Base-by-base conservation (phyloP, 768 basidiomycete species). In the Gautieria morchelliformis region DNA sequence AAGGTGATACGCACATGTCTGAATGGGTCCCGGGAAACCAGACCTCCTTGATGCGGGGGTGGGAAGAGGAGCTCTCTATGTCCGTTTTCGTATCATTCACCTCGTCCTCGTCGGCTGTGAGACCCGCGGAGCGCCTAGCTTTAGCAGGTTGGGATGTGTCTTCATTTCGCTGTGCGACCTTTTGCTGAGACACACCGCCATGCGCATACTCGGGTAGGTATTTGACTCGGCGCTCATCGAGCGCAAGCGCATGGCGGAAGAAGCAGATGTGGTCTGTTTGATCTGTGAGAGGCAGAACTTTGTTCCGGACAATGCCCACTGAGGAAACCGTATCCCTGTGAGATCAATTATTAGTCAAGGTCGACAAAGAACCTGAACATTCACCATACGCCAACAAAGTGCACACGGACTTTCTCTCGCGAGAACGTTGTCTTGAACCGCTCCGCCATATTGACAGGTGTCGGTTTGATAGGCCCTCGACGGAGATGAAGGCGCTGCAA, bases 281-380 rank as follows among this genome's bases (percentile, higher is more conserved):
- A 17, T 65, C 66, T 7, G 72, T 72, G 20, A 58, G 60, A 5
- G 76, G 74, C 7, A 75, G 56, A 20, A 59, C 65, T 12, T 59
- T 66, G 12, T 57, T 61, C 42, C 74, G 63, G 2, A 68, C 40
- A 3, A 76, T 11, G 5, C 77, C 74, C 44, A 78, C 68, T 0
- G 76, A 75, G 3, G 77, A 77, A 4, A 78, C 77, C 0, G 75
- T 76, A 33, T 78, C 77, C 76, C 76, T 78, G 50, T 7, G 2
- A 17, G 27, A 17, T 30, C 24, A 22, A 20, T 3, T 33, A 9
- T 1, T 24, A 15, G 27, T 15, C 11, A 27, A 6, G 15, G 32
- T 9, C 19, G 35, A 33, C 27, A 17, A 32, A 10, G 59, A n/a
- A 55, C 14, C 17, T 5, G 12, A 7, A 30, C 4, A 22, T 37